Evolutionary conservation across 768 basidiomycete species (phyloP).

Genomic region (Rhodocollybia butyracea): DNA sequence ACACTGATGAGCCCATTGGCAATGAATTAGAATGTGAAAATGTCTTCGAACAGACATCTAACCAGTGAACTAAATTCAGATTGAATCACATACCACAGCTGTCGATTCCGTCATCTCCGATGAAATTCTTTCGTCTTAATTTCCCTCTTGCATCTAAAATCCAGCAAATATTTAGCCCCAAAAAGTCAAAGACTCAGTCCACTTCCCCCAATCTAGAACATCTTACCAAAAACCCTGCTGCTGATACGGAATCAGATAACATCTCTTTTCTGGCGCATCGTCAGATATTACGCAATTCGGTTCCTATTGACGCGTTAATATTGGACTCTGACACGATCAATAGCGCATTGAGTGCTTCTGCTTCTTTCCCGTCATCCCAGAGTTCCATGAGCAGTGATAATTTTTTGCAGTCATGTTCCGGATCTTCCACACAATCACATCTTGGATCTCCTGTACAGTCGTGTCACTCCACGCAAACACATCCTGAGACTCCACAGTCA

Average conservation of each 20-base stretch:
- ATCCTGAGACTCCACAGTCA: too few species aligned
- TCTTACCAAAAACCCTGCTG: neutral
- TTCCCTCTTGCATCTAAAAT: neutral
- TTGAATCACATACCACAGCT: neutral
- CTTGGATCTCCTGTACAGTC: neutral
- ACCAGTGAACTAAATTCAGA: neutral
- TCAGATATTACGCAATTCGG: neutral
- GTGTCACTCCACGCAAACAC: neutral
- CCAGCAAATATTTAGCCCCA: neutral
- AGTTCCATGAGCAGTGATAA: neutral
- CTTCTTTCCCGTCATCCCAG: neutral
- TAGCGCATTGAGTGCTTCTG: neutral
- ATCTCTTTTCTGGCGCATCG: neutral
- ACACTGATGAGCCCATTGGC: too few species aligned
- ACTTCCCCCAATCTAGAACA: neutral
- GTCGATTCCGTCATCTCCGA: neutral
- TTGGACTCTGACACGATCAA: neutral
- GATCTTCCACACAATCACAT: neutral
- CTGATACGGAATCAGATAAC: too few species aligned
- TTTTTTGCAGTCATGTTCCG: neutral
- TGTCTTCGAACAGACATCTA: neutral
- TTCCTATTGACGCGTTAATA: neutral
- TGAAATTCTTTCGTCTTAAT: neutral
- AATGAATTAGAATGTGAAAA: too few species aligned
- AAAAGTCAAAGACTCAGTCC: neutral